Evolutionary conservation across 2,329 filamentous ascomycete species (phyloP).

Genomic region (Cyclaneusma minus): DNA sequence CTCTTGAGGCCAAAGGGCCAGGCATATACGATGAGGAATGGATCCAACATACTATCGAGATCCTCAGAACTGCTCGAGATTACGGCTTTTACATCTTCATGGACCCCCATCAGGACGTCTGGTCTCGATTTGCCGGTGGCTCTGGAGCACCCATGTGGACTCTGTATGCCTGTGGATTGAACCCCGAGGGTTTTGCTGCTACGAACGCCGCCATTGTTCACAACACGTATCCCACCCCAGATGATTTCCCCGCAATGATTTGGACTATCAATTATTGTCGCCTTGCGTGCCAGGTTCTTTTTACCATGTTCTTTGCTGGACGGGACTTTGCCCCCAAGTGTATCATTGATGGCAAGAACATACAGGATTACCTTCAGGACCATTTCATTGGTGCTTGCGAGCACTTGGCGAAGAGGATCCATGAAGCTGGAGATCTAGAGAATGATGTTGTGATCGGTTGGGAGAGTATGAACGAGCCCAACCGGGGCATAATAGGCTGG

Average conservation of each 20-base stretch:
- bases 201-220: slow-evolving; percentile 92
- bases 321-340: slow-evolving; percentile 90
- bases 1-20: slow-evolving; percentile 85
- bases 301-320: slow-evolving; percentile 87
- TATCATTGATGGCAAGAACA: slow-evolving; percentile 86
- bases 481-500: slow-evolving; percentile 72
- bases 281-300: slow-evolving; percentile 76
- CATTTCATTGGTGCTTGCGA: slow-evolving; percentile 72
- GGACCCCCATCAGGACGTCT: slow-evolving; percentile 98
- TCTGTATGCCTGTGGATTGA: slow-evolving; percentile 80
- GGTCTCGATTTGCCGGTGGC: slow-evolving; percentile 87
- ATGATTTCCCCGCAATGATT: slow-evolving; percentile 92
- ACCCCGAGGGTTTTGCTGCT: slow-evolving; percentile 68
- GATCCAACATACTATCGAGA: slow-evolving; percentile 77
- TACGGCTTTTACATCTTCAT: slow-evolving; percentile 97
- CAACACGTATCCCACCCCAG: slow-evolving; percentile 77
- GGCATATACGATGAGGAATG: slow-evolving; percentile 88
- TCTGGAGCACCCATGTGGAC: slow-evolving; percentile 98
- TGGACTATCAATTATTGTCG: slow-evolving; percentile 97
- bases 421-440: slow-evolving; percentile 79
- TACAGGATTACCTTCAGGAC: slow-evolving; percentile 83
- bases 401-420: slow-evolving; percentile 70
- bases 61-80: slow-evolving; percentile 68
- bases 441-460: slow-evolving; percentile 82
- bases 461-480: slow-evolving; percentile 94